phyloP scores from a whole-genome alignment of 2,329 filamentous ascomycete species.

The Pseudocercospora pini-densiflorae region DNA sequence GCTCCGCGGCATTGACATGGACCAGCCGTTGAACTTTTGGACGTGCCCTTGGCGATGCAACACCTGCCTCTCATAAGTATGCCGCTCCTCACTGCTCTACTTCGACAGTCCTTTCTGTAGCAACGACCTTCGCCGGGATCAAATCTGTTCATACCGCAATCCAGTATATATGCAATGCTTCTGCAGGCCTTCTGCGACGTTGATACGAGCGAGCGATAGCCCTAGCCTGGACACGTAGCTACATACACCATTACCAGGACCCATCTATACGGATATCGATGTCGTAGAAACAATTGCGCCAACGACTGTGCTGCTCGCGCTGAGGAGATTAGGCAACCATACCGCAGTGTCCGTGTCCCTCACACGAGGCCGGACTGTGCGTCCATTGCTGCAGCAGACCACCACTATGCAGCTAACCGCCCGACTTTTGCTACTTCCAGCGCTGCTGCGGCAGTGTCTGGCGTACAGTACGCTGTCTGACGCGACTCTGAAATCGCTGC shows the following conservation, averaged over 20 bases:
- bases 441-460: slow-evolving; percentile 38
- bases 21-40: too few relatives aligned
- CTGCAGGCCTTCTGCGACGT: too few relatives aligned
- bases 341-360: background rate
- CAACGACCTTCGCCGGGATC: too few relatives aligned
- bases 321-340: background rate
- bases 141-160: too few relatives aligned
- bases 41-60: background rate
- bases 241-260: background rate
- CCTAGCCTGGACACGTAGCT: background rate
- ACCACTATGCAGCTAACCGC: slow-evolving; percentile 30
- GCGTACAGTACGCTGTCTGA: slow-evolving; percentile 72
- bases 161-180: background rate
- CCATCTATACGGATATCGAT: background rate
- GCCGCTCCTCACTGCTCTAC: too few relatives aligned
- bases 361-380: background rate
- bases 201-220: too few relatives aligned
- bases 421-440: slow-evolving; percentile 34
- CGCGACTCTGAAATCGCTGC: slow-evolving; percentile 71
- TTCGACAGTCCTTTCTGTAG: too few relatives aligned
- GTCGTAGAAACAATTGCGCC: background rate
- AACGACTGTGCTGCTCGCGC: background rate
- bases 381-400: background rate
- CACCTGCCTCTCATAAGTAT: background rate
- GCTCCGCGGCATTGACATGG: too few relatives aligned